Evolutionary conservation across 768 basidiomycete species (phyloP).

Genomic region (Podaxis carcinomalis): DNA sequence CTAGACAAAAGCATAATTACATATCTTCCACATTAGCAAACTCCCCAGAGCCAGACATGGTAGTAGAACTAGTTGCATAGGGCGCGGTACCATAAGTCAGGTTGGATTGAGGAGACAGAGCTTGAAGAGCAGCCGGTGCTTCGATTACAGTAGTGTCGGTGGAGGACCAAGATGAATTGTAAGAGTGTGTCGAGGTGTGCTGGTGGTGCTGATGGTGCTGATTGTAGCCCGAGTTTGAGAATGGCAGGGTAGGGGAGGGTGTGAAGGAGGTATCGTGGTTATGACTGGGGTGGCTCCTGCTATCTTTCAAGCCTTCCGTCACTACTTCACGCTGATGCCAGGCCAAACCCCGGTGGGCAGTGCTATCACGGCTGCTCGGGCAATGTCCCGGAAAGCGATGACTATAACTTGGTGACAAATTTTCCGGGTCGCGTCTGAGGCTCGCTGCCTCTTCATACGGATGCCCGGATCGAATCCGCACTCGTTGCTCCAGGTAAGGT

Average conservation of each 20-base stretch:
- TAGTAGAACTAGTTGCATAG: constrained; percentile 27
- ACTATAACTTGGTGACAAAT: constrained; percentile 19
- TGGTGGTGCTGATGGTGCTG: constrained; percentile 5
- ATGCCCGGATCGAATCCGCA: constrained; percentile 32
- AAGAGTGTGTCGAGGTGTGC: constrained; percentile 24
- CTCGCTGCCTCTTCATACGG: constrained; percentile 28
- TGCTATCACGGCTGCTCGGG: constrained; percentile 24
- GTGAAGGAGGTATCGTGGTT: constrained; percentile 30
- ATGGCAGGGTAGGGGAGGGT: constrained; percentile 31
- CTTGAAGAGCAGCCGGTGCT: constrained; percentile 28
- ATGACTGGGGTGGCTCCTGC: constrained; percentile 23
- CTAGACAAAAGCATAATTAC: background rate
- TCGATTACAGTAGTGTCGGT: constrained; percentile 25
- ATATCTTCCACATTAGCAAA: constrained; percentile 36
- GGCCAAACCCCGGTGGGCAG: constrained; percentile 19
- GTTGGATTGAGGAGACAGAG: constrained; percentile 22
- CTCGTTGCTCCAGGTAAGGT: constrained; percentile 28
- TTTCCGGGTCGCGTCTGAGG: constrained; percentile 28
- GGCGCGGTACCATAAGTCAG: constrained; percentile 31
- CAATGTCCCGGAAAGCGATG: constrained; percentile 24
- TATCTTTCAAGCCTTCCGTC: constrained; percentile 18
- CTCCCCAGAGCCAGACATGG: constrained; percentile 39
- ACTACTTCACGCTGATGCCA: constrained; percentile 30
- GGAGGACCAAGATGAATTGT: constrained; percentile 37
- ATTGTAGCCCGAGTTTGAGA: constrained; percentile 35